phyloP scores from a whole-genome alignment of 768 basidiomycete species.

The Rhodotorula graminis region DNA sequence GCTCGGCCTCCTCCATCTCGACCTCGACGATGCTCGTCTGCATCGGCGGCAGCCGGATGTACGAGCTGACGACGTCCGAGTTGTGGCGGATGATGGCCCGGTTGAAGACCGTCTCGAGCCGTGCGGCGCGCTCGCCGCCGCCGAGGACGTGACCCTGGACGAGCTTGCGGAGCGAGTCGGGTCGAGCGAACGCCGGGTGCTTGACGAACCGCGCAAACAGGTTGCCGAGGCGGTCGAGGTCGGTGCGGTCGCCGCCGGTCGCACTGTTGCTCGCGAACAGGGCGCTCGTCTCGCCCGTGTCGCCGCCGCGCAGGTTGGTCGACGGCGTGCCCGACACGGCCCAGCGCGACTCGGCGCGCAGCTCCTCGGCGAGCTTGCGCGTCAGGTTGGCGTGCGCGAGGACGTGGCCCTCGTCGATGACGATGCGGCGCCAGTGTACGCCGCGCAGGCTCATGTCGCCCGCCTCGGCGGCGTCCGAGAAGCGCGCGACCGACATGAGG shows the following conservation, averaged over 20 bases:
- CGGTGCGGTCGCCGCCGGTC: conserved; percentile 26
- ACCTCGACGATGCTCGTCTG: conserved; percentile 14
- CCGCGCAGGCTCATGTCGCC: conserved; percentile 7
- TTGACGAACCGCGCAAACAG: conserved; percentile 31
- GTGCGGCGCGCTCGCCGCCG: conserved; percentile 3
- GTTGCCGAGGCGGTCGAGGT: conserved; percentile 36
- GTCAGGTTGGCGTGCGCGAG: conserved; percentile 10
- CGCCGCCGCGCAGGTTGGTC: conserved; percentile 34
- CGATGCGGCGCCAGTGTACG: conserved; percentile 38
- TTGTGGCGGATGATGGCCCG: conserved; percentile 32
- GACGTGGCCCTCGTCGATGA: conserved; percentile 41
- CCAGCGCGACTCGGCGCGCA: conserved; percentile 36
- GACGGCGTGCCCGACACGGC: conserved; percentile 41
- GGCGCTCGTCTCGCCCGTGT: conserved; percentile 20
- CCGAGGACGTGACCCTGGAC: not conserved
- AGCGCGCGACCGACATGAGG: conserved; percentile 31
- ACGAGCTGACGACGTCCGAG: conserved; percentile 4
- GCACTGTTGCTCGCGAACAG: conserved; percentile 15
- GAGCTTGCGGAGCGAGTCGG: conserved; percentile 15
- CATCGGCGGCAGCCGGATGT: conserved; percentile 30
- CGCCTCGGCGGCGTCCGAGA: conserved; percentile 26
- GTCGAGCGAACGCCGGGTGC: conserved; percentile 25
- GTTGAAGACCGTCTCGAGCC: conserved; percentile 22
- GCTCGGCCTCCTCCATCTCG: conserved; percentile 32
- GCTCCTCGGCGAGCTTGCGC: conserved; percentile 28